These are phyloP conservation scores for Globisporangium nodosum DNA, from an alignment of 352 stramenopile species.

Conservation along the genomic window DNA sequence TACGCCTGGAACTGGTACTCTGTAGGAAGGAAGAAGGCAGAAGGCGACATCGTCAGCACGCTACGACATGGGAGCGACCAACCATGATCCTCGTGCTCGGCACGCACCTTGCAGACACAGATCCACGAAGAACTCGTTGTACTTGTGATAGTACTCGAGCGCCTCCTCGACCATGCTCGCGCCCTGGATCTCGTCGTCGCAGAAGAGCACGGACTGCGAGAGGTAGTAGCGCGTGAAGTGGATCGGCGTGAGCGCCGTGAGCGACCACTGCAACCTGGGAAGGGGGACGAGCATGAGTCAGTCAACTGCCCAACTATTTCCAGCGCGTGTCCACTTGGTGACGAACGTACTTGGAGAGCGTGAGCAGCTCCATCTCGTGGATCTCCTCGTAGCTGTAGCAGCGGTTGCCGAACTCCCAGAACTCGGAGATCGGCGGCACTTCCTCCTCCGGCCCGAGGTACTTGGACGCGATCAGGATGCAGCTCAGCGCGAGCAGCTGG, in stretches of 20 bases:
- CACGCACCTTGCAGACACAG: constrained; percentile 55
- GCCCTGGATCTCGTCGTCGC: constrained; percentile 71
- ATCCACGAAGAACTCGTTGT: constrained; percentile 83
- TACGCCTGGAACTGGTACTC: constrained; percentile 84
- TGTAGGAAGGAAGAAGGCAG: constrained; percentile 1
- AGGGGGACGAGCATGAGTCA: constrained; percentile 2
- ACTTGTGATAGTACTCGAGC: constrained; percentile 76
- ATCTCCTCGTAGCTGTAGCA: constrained; percentile 85
- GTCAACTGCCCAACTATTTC: constrained; percentile 3
- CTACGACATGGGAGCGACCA: no score
- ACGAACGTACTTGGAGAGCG: constrained; percentile 34
- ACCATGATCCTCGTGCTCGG: no score
- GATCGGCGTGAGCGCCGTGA: constrained; percentile 66
- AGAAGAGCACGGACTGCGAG: constrained; percentile 71
- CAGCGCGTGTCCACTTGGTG: not conserved
- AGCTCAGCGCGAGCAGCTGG: constrained; percentile 77
- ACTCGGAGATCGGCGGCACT: constrained; percentile 73
- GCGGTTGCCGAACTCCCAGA: constrained; percentile 82
- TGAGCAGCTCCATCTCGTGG: constrained; percentile 61
- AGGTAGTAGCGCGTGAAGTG: constrained; percentile 83
- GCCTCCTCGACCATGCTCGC: constrained; percentile 69
- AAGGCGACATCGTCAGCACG: not conserved
- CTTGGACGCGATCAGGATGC: constrained; percentile 78
- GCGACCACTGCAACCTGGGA: constrained; percentile 60
- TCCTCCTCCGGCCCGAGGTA: constrained; percentile 75